Base-by-base conservation (phyloP, 352 stramenopile species). In the Stramenopiles sp. region DNA sequence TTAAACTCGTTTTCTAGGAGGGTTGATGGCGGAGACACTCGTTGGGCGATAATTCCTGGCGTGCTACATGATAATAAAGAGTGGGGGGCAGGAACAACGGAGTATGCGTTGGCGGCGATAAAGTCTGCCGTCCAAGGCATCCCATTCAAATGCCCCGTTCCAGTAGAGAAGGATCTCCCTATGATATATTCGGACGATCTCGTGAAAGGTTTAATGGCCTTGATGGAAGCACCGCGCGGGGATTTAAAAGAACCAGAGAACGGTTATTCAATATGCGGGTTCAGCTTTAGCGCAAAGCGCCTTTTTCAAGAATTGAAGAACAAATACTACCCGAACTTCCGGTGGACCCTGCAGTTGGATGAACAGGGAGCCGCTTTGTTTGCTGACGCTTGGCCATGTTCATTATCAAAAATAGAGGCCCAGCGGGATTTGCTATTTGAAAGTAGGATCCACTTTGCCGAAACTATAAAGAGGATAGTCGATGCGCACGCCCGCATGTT, bases 81-180 rank as follows among this genome's bases (percentile, higher is more conserved):
- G 32, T 78, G 75, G 75, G 75, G 75, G 34, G 75, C 73, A 71
- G 75, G 75, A 3, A 78, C 75, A 4, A 78, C 75, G 32, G 75
- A 78, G 75, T 78, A 78, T 68, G 74, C 75, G 74, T 74, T 78
- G 18, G 75, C 77, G 30, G 75, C 75, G 4, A 25, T 78, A 4
- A 32, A 76, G 18, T 4, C 74, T 63, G 75, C 75, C 4, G n/a
- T 34, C 4, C 31, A 79, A 25, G 75, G 75, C 18, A 35, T 78
- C n/a, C 43, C 75, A 30, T 78, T 35, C 49, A 34, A 34, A 4
- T 78, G 74, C 12, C 75, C 75, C n/a, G 74, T 78, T 18, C 30
- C 71, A 36, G 34, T 68, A n/a, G 75, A 78, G 30, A 74, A 78
- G n/a, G 18, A 32, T n/a, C 4, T 78, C 68, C 75, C 75, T 4